Conservation (phyloP, 192 early-diverging fungal species). For the Coemansia sp. region DNA sequence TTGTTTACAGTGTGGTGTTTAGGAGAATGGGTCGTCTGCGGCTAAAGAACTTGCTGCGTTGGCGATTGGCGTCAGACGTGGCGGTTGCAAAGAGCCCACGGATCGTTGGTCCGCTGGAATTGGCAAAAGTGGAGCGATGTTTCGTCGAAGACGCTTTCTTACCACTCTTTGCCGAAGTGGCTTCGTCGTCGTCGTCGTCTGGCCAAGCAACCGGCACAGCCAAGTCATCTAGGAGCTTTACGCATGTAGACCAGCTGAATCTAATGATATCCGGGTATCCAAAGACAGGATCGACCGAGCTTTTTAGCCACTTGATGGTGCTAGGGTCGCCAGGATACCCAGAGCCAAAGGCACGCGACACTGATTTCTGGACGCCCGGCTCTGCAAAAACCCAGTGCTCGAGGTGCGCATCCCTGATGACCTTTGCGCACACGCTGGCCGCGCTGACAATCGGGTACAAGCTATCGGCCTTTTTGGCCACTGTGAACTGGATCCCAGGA, state of each 20-base stretch:
- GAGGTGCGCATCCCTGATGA: constrained; percentile 52
- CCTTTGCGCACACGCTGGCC: constrained; percentile 95
- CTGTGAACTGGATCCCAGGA: constrained; percentile 75
- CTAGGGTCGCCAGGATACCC: constrained; percentile 92
- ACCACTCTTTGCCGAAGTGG: constrained; percentile 1
- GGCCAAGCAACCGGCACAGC: constrained; percentile 28
- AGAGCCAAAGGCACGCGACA: constrained; percentile 71
- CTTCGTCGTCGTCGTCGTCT: constrained; percentile 24
- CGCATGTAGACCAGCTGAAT: constrained; percentile 93
- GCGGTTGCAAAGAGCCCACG: not conserved
- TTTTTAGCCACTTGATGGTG: constrained; percentile 81
- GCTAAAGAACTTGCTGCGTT: constrained; percentile 42
- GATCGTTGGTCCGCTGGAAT: not conserved
- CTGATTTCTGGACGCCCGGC: constrained; percentile 17
- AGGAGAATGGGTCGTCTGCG: constrained; percentile 19
- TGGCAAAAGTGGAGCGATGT: not conserved
- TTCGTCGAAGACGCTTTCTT: constrained; percentile 8
- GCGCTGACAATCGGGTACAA: constrained; percentile 93
- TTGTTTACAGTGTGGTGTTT: constrained; percentile 17
- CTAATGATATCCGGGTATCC: constrained; percentile 89
- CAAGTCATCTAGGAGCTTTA: constrained; percentile 64
- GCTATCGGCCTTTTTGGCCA: constrained; percentile 93
- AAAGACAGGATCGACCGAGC: constrained; percentile 81
- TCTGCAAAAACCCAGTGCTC: constrained; percentile 51
- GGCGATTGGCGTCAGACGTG: not conserved